Percentiles rank a stretch among this genome's conserved stretches.
Conservation (phyloP, 2,329 filamentous ascomycete genomes). For the Ceratocystis cacaofunesta region DNA sequence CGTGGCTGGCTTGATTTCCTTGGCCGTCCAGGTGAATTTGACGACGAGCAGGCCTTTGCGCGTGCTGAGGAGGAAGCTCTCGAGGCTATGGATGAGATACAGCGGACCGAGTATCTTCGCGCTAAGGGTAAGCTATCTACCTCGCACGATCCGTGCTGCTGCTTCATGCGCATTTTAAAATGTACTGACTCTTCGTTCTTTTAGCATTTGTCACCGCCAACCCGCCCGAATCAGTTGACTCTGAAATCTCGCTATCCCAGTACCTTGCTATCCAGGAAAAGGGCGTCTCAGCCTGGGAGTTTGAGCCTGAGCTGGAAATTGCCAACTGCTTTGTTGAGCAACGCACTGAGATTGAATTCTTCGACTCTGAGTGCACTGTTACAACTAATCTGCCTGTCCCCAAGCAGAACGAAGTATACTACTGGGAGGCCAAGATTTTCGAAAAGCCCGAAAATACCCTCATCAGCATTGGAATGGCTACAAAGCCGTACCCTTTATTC, state of each 20-base stretch:
- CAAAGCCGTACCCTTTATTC: slow-evolving; percentile 93
- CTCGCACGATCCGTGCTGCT: not conserved
- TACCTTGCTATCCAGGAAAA: slow-evolving; percentile 98
- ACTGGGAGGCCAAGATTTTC: slow-evolving; percentile 98
- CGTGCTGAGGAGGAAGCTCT: slow-evolving; percentile 90
- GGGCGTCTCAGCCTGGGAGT: slow-evolving; percentile 98
- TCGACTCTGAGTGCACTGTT: slow-evolving; percentile 93
- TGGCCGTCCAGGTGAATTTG: slow-evolving; percentile 85
- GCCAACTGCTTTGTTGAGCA: slow-evolving; percentile 97
- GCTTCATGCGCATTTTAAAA: not conserved
- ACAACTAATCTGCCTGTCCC: slow-evolving; percentile 93
- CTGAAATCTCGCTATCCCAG: slow-evolving; percentile 93
- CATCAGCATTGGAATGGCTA: slow-evolving; percentile 84
- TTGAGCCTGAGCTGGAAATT: slow-evolving; percentile 96
- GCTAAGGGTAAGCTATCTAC: slow-evolving; percentile 59
- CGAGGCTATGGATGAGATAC: slow-evolving; percentile 88
- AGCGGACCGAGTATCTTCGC: slow-evolving; percentile 76
- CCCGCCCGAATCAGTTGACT: slow-evolving; percentile 85
- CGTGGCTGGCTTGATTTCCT: slow-evolving; percentile 57
- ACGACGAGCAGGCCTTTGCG: slow-evolving; percentile 89
- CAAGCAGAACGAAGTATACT: slow-evolving; percentile 98
- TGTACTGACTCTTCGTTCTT: not conserved
- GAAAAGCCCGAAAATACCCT: slow-evolving; percentile 84
- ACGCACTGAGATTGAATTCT: slow-evolving; percentile 96
- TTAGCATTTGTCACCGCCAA: slow-evolving; percentile 86